Evolutionary conservation across 106 monocot genomes (phyloP).

Genomic region (Agapanthus africanus): DNA sequence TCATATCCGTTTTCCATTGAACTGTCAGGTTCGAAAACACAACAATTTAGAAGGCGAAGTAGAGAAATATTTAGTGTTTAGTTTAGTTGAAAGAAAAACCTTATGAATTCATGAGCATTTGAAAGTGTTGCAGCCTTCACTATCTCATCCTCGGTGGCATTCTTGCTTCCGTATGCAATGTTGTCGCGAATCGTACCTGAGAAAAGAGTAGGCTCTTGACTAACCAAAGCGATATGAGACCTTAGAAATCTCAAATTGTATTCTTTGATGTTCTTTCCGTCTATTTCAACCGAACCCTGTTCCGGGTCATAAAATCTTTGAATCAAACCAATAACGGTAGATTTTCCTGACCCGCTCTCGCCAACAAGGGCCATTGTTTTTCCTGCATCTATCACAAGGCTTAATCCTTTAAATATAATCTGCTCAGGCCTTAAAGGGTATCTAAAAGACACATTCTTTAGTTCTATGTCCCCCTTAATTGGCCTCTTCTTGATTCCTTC

Average conservation of each 20-base stretch:
- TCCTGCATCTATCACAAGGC: slow-evolving; percentile 16
- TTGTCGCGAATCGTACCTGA: slow-evolving; percentile 27
- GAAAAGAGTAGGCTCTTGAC: slow-evolving; percentile 35
- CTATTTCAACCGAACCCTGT: slow-evolving; percentile 20
- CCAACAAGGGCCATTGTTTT: slow-evolving; percentile 24
- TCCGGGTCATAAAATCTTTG: slow-evolving; percentile 28
- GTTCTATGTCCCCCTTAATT: slow-evolving; percentile 17
- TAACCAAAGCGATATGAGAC: slow-evolving; percentile 21
- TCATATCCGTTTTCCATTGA: slow-evolving; percentile 27
- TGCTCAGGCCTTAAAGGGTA: slow-evolving; percentile 27
- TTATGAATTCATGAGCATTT: slow-evolving; percentile 39
- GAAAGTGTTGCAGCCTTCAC: slow-evolving; percentile 21
- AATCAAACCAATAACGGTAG: slow-evolving; percentile 24
- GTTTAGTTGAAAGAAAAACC: slow-evolving; percentile 1
- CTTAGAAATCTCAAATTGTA: slow-evolving; percentile 21
- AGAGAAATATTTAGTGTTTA: background rate
- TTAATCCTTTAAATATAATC: slow-evolving; percentile 15
- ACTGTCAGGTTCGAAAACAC: slow-evolving; percentile 4
- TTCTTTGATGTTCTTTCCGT: slow-evolving; percentile 19
- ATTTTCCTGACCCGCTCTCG: slow-evolving; percentile 36
- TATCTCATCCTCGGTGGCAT: slow-evolving; percentile 15
- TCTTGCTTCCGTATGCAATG: slow-evolving; percentile 25
- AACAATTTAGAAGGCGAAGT: background rate
- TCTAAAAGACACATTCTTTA: slow-evolving; percentile 18
- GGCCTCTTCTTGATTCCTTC: slow-evolving; percentile 11